These are phyloP conservation scores for Rhytidiadelphus loreus DNA, from an alignment of 225 moss, liverwort and hornwort species.

Conservation along the genomic window DNA sequence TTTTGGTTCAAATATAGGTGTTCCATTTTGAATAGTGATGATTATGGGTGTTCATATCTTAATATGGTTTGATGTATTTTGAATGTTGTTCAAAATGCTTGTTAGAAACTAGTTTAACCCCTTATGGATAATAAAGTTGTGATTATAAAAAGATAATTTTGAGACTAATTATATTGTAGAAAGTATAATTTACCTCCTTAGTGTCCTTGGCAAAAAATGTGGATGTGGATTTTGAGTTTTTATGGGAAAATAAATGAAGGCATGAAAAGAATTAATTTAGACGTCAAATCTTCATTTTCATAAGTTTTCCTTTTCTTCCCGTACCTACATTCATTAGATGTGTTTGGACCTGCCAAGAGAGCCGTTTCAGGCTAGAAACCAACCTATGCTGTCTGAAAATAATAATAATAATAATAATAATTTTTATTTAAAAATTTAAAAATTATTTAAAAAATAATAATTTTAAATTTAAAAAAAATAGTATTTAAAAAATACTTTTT, in stretches of 20 bases:
- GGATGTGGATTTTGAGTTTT: not conserved
- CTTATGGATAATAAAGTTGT: accelerated
- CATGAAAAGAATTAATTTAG: not conserved
- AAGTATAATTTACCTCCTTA: not conserved
- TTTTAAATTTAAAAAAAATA: too few relatives aligned
- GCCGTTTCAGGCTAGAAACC: too few relatives aligned
- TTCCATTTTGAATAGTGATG: not conserved
- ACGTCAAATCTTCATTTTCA: not conserved
- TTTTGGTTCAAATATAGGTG: not conserved
- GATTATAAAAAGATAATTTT: not conserved
- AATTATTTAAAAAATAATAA: too few relatives aligned
- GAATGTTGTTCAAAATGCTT: not conserved
- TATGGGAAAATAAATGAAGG: not conserved
- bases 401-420: too few relatives aligned
- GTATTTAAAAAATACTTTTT: too few relatives aligned
- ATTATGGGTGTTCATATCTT: not conserved
- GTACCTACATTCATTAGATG: too few relatives aligned
- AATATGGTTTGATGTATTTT: not conserved
- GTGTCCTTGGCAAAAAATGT: accelerated
- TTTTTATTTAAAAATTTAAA: too few relatives aligned
- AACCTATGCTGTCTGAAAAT: too few relatives aligned
- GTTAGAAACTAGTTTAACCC: accelerated
- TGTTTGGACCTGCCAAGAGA: too few relatives aligned
- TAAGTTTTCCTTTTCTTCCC: not conserved
- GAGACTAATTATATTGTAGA: accelerated